A percentile compares a stretch with the other conserved stretches of the same genome.
Conservation (phyloP, 2,329 filamentous ascomycete genomes). For the Leptosphaerulina australis region DNA sequence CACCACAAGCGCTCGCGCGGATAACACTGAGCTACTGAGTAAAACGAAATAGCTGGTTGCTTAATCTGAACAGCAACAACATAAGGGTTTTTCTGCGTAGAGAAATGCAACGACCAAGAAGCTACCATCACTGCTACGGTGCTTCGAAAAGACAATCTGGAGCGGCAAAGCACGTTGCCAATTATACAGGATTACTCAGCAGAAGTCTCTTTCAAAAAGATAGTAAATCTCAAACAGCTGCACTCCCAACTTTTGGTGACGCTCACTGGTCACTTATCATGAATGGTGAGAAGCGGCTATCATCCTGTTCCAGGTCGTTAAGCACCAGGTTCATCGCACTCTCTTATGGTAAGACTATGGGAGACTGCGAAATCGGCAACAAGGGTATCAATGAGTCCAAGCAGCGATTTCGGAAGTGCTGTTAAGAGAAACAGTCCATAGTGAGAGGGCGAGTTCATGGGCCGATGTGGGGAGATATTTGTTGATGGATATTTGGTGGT, state of each 20-base stretch:
- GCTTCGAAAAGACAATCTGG: not conserved
- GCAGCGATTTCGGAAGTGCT: not conserved
- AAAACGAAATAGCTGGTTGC: too few relatives aligned
- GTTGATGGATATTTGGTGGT: not conserved
- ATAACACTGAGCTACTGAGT: too few relatives aligned
- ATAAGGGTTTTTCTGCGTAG: too few relatives aligned
- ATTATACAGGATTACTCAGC: not conserved
- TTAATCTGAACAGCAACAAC: too few relatives aligned
- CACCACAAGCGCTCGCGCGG: too few relatives aligned
- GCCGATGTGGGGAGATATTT: slow-evolving; percentile 3
- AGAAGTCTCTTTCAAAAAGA: not conserved
- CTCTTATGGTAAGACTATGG: too few relatives aligned
- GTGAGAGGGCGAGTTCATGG: not conserved
- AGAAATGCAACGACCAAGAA: not conserved
- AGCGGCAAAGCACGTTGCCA: not conserved
- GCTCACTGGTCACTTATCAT: too few relatives aligned
- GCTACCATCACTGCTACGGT: not conserved
- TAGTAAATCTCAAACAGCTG: too few relatives aligned
- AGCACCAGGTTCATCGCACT: too few relatives aligned
- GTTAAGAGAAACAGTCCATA: too few relatives aligned
- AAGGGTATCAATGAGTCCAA: not conserved
- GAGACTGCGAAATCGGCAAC: not conserved
- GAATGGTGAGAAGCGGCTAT: not conserved
- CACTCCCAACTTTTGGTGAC: too few relatives aligned
- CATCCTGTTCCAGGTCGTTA: not conserved